phyloP scores from a whole-genome alignment of 441 rosid genomes.

The Hura crepitans region DNA sequence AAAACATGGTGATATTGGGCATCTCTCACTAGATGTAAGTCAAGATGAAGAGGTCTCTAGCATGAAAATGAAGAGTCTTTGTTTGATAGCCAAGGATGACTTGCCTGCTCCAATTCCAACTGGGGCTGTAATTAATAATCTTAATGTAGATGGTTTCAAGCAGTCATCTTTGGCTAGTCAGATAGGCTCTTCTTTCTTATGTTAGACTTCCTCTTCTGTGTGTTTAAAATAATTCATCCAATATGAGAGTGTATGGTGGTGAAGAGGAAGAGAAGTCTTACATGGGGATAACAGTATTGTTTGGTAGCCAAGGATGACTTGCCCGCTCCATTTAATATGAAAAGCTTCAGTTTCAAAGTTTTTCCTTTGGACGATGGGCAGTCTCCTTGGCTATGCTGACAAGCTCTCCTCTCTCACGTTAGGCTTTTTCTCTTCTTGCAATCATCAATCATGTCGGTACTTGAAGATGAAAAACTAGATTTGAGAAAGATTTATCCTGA shows the following conservation, averaged over 20 bases:
- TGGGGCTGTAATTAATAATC: background rate
- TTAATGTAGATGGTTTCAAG: constrained; percentile 6
- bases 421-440: background rate
- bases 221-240: too few relatives aligned
- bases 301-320: constrained; percentile 31
- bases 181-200: constrained; percentile 20
- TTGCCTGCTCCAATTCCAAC: constrained; percentile 7
- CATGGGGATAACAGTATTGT: constrained; percentile 21
- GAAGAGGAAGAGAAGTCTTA: constrained; percentile 9
- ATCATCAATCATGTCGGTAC: too few relatives aligned
- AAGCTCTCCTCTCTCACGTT: constrained; percentile 19
- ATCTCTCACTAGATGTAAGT: background rate
- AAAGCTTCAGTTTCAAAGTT: background rate
- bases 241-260: background rate
- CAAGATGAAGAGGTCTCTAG: background rate
- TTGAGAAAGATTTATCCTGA: too few relatives aligned
- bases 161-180: constrained; percentile 22
- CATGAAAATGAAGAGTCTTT: constrained; percentile 7
- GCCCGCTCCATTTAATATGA: background rate
- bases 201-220: constrained; percentile 5
- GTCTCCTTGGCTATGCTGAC: constrained; percentile 21
- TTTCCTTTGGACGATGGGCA: background rate
- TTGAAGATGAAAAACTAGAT: too few relatives aligned
- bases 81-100: constrained; percentile 25
- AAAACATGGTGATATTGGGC: too few relatives aligned